Base-by-base conservation (phyloP, 805 yeast genomes). In the Ogataea salicorniae region DNA sequence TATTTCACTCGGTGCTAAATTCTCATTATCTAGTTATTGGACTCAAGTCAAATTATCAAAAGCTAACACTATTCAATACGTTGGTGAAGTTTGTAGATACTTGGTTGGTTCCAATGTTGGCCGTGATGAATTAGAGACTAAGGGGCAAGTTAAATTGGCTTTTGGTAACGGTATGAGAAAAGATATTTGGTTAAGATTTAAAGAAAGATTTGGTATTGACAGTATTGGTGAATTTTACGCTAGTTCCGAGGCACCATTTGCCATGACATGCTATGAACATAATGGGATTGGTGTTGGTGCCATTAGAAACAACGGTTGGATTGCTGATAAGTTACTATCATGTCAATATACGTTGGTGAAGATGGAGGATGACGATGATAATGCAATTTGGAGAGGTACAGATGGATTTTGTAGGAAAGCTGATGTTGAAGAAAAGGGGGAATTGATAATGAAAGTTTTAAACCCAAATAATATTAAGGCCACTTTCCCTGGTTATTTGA, bases 41-140 rank as follows among this genome's bases (percentile, higher is more conserved):
- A 83, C 90, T 16, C 96, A 92, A 66, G 91, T 85, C 3, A 81
- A 75, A 54, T 60, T 87, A 34, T 66, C 83, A 14, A 66, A 73
- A 2, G 87, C 97, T 3, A 87, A 95, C 4, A 87, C 87, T 52
- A 77, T 89, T 46, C 97, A 91, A 67, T 91, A 91, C 58, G 98
- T 91, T 16, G 98, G 98, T 16, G 98, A 91, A 66, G 90, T 89
- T 33, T 88, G 97, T 65, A 78, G 98, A 42, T 92, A 90, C 60
- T 73, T 91, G 49, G 67, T 87, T 42, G 69, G 69, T 8, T 83
- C 83, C 39, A 84, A 87, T 22, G 49, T 43, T 14, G 55, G 56
- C 3, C 48, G 50, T 22, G 60, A 63, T 46, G 67, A 63, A 46
- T 44, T 48, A 13, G 36, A 35, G 4, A 55, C 55, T 36, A 52